These are phyloP conservation scores for Gossypium davidsonii DNA, from an alignment of 441 rosid genomes.

Conservation along the genomic window DNA sequence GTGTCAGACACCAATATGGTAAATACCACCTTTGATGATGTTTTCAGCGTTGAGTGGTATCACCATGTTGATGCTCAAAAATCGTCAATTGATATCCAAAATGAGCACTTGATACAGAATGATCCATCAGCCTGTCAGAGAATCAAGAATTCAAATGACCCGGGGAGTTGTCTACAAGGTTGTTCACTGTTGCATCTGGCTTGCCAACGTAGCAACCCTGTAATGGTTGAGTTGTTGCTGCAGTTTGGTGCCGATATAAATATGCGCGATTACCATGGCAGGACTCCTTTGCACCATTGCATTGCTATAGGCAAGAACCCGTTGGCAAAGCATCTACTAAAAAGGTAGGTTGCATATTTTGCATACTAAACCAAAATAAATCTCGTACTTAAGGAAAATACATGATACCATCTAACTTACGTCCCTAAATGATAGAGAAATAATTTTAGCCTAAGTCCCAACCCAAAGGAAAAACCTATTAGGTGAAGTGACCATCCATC, in stretches of 20 bases:
- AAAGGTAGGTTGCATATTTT: constrained; percentile 43
- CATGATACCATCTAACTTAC: background rate
- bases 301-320: constrained; percentile 49
- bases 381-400: background rate
- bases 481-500: background rate
- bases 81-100: constrained; percentile 9
- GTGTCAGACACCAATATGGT: constrained; percentile 40
- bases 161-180: constrained; percentile 75
- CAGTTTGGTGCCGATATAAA: constrained; percentile 78
- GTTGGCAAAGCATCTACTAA: constrained; percentile 70
- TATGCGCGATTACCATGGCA: constrained; percentile 62
- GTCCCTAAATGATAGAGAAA: background rate
- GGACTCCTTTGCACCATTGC: constrained; percentile 86
- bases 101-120: constrained; percentile 28
- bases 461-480: background rate
- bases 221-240: constrained; percentile 75
- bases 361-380: background rate
- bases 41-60: constrained; percentile 28
- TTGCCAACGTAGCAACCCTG: constrained; percentile 52
- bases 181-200: constrained; percentile 83
- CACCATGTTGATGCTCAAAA: constrained; percentile 37
- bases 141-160: constrained; percentile 50
- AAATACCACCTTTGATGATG: constrained; percentile 60
- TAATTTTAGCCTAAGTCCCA: background rate
- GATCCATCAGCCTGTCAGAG: constrained; percentile 59